These are phyloP conservation scores for Fennellomyces sp. DNA, from an alignment of 371 early-diverging fungal species.

Conservation along the genomic window DNA sequence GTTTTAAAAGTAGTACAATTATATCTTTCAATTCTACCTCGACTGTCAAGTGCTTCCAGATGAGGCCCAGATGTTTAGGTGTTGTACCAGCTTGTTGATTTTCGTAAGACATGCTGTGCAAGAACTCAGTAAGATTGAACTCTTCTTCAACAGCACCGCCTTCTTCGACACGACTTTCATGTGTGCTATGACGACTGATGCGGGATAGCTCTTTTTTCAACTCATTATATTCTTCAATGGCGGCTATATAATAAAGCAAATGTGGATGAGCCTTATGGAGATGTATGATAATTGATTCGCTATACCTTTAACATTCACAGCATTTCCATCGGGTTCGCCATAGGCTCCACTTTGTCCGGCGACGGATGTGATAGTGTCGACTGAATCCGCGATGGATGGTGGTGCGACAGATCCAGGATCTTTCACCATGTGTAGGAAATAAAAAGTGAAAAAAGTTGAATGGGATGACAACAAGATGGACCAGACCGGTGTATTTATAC, in stretches of 20 bases:
- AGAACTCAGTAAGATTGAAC: constrained; percentile 24
- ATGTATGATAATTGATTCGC: neutral
- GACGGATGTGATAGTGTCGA: neutral
- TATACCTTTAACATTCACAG: constrained; percentile 27
- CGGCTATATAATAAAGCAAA: constrained; percentile 22
- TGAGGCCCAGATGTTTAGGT: constrained; percentile 33
- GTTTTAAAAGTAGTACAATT: no score
- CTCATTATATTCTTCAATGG: constrained; percentile 19
- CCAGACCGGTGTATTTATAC: neutral
- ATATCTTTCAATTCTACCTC: no score
- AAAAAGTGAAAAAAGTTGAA: neutral
- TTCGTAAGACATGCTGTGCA: constrained; percentile 15
- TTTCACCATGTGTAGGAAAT: neutral
- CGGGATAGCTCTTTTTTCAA: constrained; percentile 21
- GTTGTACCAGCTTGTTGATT: constrained; percentile 24
- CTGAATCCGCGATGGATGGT: constrained; percentile 1
- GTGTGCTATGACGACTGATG: constrained; percentile 14
- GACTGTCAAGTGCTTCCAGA: constrained; percentile 40
- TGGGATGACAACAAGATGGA: neutral
- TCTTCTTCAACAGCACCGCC: constrained; percentile 12
- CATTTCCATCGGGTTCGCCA: constrained; percentile 27
- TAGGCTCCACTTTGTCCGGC: constrained; percentile 1
- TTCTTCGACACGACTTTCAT: constrained; percentile 23
- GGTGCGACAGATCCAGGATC: neutral
- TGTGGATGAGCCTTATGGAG: neutral